Base-by-base conservation (phyloP, 106 monocot genomes). In the Chionographis japonica region DNA sequence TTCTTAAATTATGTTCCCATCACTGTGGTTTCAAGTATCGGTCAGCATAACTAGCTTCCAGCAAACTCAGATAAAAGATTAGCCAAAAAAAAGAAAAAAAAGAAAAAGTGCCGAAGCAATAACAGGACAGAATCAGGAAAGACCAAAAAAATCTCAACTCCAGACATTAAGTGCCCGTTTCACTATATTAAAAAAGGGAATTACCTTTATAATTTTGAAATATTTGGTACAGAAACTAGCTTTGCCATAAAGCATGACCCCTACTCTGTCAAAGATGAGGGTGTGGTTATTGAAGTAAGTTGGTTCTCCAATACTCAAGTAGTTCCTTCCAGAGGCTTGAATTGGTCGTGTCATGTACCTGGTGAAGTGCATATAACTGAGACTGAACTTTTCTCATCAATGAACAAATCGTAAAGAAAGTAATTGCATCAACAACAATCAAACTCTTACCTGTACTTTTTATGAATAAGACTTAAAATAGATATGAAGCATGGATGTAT, bases 161-260 rank as follows among this genome's bases (percentile, higher is more conserved):
- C 46, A 46, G 0, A 5, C 46, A 46, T 5, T 2, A 5, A 46
- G 46, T 46, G 46, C 9, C 46, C 5, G 5, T 46, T 46, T 46
- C 46, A 46, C 46, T 10, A 46, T 10, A 46, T 46, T 46, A 0
- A 10, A 46, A 6, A 46, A 56, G 27, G n/a, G 50, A 6, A 40
- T 60, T 66, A 85, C 92, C 85, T 86, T 88, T 67, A 86, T 72
- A 59, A 93, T 81, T 76, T 74, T 89, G 12, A 73, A 83, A 80
- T 79, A 84, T 78, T 81, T 89, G 54, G 72, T 59, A 70, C 73
- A 83, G 54, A 89, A 93, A 37, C 83, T 77, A 38, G 62, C 56
- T 78, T 86, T 93, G 36, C 88, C 88, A 81, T 81, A 69, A 37
- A 88, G 61, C 75, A 88, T 81, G 19, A 81, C 50, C 10, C 83